These are phyloP conservation scores for Calvatia gigantea DNA, from an alignment of 768 basidiomycete genomes.

Conservation along the genomic window DNA sequence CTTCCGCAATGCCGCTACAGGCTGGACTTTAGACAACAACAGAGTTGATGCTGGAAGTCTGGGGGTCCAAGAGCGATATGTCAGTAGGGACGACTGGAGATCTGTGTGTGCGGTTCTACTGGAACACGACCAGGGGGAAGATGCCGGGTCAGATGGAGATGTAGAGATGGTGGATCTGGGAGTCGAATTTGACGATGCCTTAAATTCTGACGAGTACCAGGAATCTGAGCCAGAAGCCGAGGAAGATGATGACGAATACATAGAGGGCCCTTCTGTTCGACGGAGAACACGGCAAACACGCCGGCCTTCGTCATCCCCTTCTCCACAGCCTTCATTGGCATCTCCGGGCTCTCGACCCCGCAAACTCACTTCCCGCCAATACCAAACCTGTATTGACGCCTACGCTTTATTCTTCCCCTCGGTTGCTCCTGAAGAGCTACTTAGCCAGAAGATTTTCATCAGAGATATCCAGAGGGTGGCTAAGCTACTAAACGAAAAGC, in stretches of 20 bases:
- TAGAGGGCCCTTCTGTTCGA: constrained; percentile 22
- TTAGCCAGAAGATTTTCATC: constrained; percentile 55
- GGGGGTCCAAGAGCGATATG: constrained; percentile 26
- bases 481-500: constrained; percentile 62
- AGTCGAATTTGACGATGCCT: constrained; percentile 12
- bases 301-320: constrained; percentile 6
- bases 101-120: constrained; percentile 76
- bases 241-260: constrained; percentile 21
- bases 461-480: constrained; percentile 62
- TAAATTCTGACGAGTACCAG: constrained; percentile 19
- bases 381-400: constrained; percentile 48
- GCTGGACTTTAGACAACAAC: constrained; percentile 47
- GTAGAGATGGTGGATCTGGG: constrained; percentile 1
- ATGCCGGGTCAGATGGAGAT: constrained; percentile 20
- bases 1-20: constrained; percentile 72
- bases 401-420: constrained; percentile 76
- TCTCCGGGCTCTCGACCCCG: constrained; percentile 7
- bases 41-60: constrained; percentile 13
- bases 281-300: constrained; percentile 14
- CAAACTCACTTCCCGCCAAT: constrained; percentile 49
- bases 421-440: constrained; percentile 40
- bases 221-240: constrained; percentile 27
- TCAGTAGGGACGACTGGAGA: constrained; percentile 73
- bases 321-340: constrained; percentile 2
- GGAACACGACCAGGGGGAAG: constrained; percentile 32